These are phyloP conservation scores for Kwoniella europaea DNA, from an alignment of 768 basidiomycete genomes.

Conservation along the genomic window DNA sequence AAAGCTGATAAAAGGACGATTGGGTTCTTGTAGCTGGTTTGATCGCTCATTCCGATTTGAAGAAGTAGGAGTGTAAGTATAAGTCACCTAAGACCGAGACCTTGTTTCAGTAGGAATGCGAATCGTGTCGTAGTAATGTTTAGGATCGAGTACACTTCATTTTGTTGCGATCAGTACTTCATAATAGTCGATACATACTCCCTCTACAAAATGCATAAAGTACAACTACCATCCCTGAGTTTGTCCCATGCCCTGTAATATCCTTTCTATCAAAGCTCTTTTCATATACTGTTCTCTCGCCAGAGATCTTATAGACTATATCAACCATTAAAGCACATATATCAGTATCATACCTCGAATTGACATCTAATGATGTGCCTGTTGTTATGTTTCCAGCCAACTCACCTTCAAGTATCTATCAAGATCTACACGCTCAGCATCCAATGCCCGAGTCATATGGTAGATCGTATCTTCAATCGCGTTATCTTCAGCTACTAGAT, in stretches of 20 bases:
- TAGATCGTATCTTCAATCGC: constrained; percentile 98
- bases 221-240: constrained; percentile 45
- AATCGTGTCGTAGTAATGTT: too few species aligned
- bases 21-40: constrained; percentile 35
- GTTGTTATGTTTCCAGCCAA: constrained; percentile 22
- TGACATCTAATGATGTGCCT: too few species aligned
- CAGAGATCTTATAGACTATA: constrained; percentile 71
- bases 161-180: too few species aligned
- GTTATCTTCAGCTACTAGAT: constrained; percentile 98
- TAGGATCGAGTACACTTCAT: too few species aligned
- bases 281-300: constrained; percentile 98
- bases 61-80: constrained; percentile 21
- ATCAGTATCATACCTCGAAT: constrained; percentile 5
- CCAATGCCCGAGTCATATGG: constrained; percentile 90
- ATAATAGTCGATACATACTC: not conserved
- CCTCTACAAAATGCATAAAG: not conserved
- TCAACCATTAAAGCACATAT: constrained; percentile 60
- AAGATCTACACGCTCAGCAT: constrained; percentile 78
- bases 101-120: not conserved
- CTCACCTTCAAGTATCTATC: constrained; percentile 89
- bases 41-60: constrained; percentile 47
- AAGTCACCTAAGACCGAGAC: not conserved
- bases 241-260: constrained; percentile 60
- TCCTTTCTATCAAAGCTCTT: constrained; percentile 91
- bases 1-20: too few species aligned